Evolutionary conservation across 2,329 filamentous ascomycete species (phyloP).

Genomic region (Triangularia setosa): DNA sequence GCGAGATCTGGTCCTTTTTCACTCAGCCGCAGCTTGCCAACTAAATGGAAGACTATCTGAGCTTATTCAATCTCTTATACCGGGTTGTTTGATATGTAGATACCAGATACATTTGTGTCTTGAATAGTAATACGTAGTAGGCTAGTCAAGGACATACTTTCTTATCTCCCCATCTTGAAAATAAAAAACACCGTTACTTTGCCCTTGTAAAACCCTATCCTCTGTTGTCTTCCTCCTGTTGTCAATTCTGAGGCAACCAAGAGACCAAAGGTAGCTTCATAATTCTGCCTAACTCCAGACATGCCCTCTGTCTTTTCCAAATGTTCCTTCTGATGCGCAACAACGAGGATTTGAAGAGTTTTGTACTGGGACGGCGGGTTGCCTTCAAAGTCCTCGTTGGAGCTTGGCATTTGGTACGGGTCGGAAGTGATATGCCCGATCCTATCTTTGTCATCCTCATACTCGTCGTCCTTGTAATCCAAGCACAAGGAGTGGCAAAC

Average conservation of each 20-base stretch:
- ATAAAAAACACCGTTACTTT: background rate
- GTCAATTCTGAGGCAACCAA: background rate
- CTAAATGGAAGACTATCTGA: background rate
- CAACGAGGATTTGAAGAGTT: background rate
- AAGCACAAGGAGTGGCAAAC: background rate
- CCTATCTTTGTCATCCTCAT: background rate
- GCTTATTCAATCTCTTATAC: no score
- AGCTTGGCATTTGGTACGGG: background rate
- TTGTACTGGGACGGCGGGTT: background rate
- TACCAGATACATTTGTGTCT: no score
- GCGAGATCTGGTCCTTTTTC: slow-evolving; percentile 6
- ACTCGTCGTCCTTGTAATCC: background rate
- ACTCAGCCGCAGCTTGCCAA: slow-evolving; percentile 2
- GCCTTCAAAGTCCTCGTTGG: background rate
- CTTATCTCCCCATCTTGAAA: background rate
- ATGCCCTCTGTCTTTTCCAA: background rate
- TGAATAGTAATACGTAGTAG: no score
- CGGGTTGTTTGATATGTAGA: no score
- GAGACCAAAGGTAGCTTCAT: background rate
- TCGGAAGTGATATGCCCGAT: background rate
- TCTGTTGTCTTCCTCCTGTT: background rate
- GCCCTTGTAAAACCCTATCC: background rate
- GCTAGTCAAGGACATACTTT: background rate
- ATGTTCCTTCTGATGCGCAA: background rate
- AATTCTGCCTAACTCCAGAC: background rate